These are phyloP conservation scores for Elsinoe batatas DNA, from an alignment of 2,329 filamentous ascomycete genomes.

Conservation along the genomic window DNA sequence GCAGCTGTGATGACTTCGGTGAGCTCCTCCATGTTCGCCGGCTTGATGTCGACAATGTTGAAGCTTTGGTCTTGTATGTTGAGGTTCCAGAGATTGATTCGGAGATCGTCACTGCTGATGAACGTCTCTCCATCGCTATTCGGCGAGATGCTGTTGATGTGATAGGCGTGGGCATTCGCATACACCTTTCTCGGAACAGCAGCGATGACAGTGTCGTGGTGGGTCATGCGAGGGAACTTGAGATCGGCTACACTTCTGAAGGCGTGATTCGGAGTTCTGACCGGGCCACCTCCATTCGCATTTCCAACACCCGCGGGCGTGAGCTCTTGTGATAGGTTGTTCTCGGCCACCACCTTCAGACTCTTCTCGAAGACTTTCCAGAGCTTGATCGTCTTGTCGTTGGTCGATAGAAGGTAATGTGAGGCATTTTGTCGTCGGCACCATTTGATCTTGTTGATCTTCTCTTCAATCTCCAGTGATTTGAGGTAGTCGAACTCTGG, in stretches of 20 bases:
- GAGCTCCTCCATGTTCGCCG: slow-evolving; percentile 98
- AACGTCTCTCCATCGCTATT: slow-evolving; percentile 99
- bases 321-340: slow-evolving; percentile 91
- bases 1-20: slow-evolving; percentile 98
- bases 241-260: slow-evolving; percentile 76
- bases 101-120: slow-evolving; percentile 94
- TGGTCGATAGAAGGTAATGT: slow-evolving; percentile 94
- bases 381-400: slow-evolving; percentile 99
- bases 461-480: slow-evolving; percentile 98
- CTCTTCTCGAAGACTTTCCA: slow-evolving; percentile 99
- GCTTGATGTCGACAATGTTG: slow-evolving; percentile 99
- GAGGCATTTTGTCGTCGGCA: slow-evolving; percentile 96
- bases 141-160: slow-evolving; percentile 99
- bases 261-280: slow-evolving; percentile 60
- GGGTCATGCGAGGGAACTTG: slow-evolving; percentile 90
- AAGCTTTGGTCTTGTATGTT: slow-evolving; percentile 99
- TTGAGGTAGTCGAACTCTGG: slow-evolving; percentile 99
- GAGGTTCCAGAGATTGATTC: slow-evolving; percentile 97
- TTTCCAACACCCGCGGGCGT: slow-evolving; percentile 58
- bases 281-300: slow-evolving; percentile 66
- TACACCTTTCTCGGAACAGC: slow-evolving; percentile 93
- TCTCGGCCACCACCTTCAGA: slow-evolving; percentile 95
- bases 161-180: slow-evolving; percentile 96
- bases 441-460: slow-evolving; percentile 99
- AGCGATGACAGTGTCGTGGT: slow-evolving; percentile 96